These are phyloP conservation scores for Daldinia childiae DNA, from an alignment of 495 filamentous ascomycete species.

Conservation along the genomic window DNA sequence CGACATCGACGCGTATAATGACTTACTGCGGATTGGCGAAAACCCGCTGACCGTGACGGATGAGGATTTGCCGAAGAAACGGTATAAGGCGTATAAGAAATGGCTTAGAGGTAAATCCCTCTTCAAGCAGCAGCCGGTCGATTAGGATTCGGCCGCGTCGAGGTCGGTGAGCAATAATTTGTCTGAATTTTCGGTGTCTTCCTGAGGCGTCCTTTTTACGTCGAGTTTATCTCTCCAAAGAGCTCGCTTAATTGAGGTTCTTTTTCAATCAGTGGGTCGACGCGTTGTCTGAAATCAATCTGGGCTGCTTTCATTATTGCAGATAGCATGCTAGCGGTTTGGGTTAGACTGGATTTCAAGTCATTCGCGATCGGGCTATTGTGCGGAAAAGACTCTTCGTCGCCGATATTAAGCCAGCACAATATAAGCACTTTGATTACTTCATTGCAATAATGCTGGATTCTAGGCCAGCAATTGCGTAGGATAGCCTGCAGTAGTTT, in stretches of 20 bases:
- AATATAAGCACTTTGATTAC: conserved; percentile 69
- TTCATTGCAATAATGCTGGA: conserved; percentile 73
- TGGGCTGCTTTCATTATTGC: conserved; percentile 45
- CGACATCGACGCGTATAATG: conserved; percentile 76
- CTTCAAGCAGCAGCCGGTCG: conserved; percentile 87
- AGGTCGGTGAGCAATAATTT: conserved; percentile 16
- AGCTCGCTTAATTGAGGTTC: conserved; percentile 54
- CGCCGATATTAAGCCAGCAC: conserved; percentile 71
- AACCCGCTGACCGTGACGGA: conserved; percentile 87
- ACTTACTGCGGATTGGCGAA: conserved; percentile 78
- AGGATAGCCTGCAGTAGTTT: conserved; percentile 67
- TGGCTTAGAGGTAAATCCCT: conserved; percentile 93
- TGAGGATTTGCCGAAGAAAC: conserved; percentile 85
- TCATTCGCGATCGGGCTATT: conserved; percentile 29
- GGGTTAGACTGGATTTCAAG: conserved; percentile 60
- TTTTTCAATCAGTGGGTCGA: conserved; percentile 52
- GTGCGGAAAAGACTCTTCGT: conserved; percentile 49
- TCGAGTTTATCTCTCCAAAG: conserved; percentile 44
- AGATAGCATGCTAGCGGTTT: conserved; percentile 43
- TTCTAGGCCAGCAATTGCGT: conserved; percentile 76
- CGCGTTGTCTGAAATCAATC: conserved; percentile 45
- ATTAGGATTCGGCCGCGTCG: conserved; percentile 52
- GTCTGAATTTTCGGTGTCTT: conserved; percentile 12
- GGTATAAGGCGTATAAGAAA: conserved; percentile 94
- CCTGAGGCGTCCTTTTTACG: neutral